Evolutionary conservation across 495 filamentous ascomycete genomes (phyloP).

Genomic region (Acidomyces sp.): DNA sequence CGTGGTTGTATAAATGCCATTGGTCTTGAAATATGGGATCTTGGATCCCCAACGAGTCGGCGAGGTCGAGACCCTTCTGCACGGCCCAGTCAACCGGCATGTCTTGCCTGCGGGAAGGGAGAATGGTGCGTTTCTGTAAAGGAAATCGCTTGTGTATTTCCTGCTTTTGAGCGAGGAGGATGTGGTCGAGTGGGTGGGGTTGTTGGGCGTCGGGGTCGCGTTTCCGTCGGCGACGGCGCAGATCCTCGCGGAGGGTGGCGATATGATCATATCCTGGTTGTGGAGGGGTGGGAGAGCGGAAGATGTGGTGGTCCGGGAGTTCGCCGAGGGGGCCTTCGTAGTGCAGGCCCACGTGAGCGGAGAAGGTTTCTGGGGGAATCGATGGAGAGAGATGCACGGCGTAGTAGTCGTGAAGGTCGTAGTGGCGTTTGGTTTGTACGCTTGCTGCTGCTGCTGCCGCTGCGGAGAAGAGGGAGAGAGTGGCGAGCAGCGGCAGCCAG

Average conservation of each 20-base stretch:
- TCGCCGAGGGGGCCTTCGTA: conserved; percentile 79
- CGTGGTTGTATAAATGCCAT: conserved; percentile 85
- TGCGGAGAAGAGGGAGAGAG: not conserved
- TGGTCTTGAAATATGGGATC: conserved; percentile 90
- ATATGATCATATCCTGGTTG: conserved; percentile 52
- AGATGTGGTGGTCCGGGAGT: conserved; percentile 71
- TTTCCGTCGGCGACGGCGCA: conserved; percentile 47
- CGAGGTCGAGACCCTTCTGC: conserved; percentile 46
- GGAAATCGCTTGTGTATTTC: conserved; percentile 44
- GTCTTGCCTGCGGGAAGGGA: conserved; percentile 31
- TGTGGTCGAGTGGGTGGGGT: conserved; percentile 50
- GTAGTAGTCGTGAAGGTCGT: conserved; percentile 74
- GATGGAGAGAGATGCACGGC: conserved; percentile 64
- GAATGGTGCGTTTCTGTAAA: conserved; percentile 56
- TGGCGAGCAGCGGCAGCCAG: too few species aligned
- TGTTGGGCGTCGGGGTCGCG: conserved; percentile 36
- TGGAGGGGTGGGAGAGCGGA: conserved; percentile 48
- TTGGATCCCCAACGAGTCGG: conserved; percentile 51
- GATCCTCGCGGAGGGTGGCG: conserved; percentile 41
- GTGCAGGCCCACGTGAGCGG: conserved; percentile 55
- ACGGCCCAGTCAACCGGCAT: conserved; percentile 34
- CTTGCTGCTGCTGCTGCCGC: conserved; percentile 21
- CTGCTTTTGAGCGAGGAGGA: conserved; percentile 76
- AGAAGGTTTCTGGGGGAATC: conserved; percentile 56
- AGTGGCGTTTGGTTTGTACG: too few species aligned